Percentiles rank a stretch among this genome's conserved stretches.
phyloP scores from a whole-genome alignment of 805 yeast species.

The Cyberlindnera japonica region DNA sequence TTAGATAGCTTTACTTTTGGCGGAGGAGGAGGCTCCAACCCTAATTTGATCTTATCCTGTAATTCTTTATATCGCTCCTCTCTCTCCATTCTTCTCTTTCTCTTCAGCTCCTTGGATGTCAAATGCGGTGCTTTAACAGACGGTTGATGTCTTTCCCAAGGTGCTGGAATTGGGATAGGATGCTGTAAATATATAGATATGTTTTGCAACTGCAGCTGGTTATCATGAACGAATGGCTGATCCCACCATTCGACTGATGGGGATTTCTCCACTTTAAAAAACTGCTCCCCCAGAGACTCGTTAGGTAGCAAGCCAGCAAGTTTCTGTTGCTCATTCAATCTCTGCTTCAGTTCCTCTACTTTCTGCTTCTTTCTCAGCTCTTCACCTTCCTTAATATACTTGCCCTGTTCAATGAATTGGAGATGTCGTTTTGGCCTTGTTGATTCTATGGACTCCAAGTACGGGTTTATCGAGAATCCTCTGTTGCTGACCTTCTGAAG shows the following conservation, averaged over 20 bases:
- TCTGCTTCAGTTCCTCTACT: slow-evolving; percentile 31
- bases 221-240: slow-evolving; percentile 43
- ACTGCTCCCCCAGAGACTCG: slow-evolving; percentile 50
- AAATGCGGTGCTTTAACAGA: slow-evolving; percentile 48
- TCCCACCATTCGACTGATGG: slow-evolving; percentile 94
- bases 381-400: slow-evolving; percentile 42
- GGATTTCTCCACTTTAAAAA: slow-evolving; percentile 45
- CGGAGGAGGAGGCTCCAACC: slow-evolving; percentile 82
- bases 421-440: slow-evolving; percentile 37
- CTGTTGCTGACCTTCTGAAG: slow-evolving; percentile 20
- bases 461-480: slow-evolving; percentile 34
- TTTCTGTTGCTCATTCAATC: slow-evolving; percentile 30
- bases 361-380: slow-evolving; percentile 42
- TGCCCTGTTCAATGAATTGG: slow-evolving; percentile 59
- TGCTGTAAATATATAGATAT: slow-evolving; percentile 76
- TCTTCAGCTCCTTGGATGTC: slow-evolving; percentile 73
- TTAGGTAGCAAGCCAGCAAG: slow-evolving; percentile 51
- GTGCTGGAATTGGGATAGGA: slow-evolving; percentile 63
- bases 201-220: slow-evolving; percentile 36
- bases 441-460: slow-evolving; percentile 19
- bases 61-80: slow-evolving; percentile 58
- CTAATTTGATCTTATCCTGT: slow-evolving; percentile 75
- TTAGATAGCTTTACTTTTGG: slow-evolving; percentile 85
- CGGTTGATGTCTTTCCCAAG: slow-evolving; percentile 48
- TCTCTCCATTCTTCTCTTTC: slow-evolving; percentile 68